These are phyloP conservation scores for Daldinia grandis DNA, from an alignment of 495 filamentous ascomycete genomes.

Conservation along the genomic window DNA sequence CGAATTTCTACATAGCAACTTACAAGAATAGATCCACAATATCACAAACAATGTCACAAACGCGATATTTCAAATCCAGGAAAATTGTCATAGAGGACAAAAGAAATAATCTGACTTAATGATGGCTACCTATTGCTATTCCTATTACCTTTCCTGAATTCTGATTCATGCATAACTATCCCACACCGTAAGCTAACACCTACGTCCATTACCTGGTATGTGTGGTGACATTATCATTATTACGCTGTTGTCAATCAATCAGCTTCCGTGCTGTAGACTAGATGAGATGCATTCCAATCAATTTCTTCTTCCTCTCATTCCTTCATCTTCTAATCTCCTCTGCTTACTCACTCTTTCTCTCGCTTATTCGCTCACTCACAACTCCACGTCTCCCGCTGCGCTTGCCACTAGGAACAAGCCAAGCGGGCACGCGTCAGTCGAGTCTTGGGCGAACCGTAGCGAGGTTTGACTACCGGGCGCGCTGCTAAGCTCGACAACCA, in stretches of 20 bases:
- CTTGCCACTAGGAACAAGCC: constrained; percentile 67
- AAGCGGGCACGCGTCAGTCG: constrained; percentile 65
- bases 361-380: constrained; percentile 1
- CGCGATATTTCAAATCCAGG: neutral
- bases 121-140: constrained; percentile 29
- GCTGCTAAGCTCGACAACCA: constrained; percentile 62
- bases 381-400: constrained; percentile 8
- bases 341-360: neutral
- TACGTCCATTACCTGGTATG: neutral
- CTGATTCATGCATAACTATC: neutral
- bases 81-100: constrained; percentile 12
- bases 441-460: constrained; percentile 73
- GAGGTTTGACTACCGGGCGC: constrained; percentile 54
- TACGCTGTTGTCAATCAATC: neutral
- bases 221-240: constrained; percentile 19
- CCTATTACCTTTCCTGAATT: constrained; percentile 19
- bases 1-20: neutral
- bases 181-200: constrained; percentile 14
- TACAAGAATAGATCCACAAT: neutral
- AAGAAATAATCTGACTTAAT: constrained; percentile 29
- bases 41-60: neutral
- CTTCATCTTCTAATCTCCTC: neutral
- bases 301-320: constrained; percentile 3
- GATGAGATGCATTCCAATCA: constrained; percentile 4
- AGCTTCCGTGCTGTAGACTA: neutral